Base-by-base conservation (phyloP, 1,284 basidiomycete species). In the Cryptococcus depauperatus region DNA sequence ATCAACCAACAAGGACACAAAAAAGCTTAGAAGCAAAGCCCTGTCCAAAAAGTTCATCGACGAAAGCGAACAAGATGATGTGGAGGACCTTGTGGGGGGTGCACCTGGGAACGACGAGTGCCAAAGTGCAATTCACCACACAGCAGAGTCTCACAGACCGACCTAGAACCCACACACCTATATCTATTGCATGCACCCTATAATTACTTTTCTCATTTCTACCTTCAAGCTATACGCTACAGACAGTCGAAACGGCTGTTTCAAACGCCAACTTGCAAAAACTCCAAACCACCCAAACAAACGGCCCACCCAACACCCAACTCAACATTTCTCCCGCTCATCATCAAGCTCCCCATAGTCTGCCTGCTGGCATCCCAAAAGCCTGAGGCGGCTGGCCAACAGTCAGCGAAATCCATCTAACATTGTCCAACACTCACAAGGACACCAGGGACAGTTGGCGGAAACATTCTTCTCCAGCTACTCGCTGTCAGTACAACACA, bases 401-500 rank as follows among this genome's bases (percentile, higher is more conserved):
- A 14, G 32, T 33, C 32, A 33, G 32, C 32, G n/a, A 18, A 33
- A 18, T 18, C n/a, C n/a, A n/a, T 8, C 28, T n/a, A 30, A n/a
- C 32, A 33, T 33, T 18, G 19, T n/a, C n/a, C 13, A 14, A 13
- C 13, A 33, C 32, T 33, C 32, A 37, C 35, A 37, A 18, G 35
- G 13, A 11, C n/a, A 8, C 35, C 35, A n/a, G 21, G 21, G 13
- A 22, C 23, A n/a, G 38, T 27, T n/a, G 46, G 46, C n/a, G 46
- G 46, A 14, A 47, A 47, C 46, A 43, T 47, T 11, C 39, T n/a
- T 30, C 40, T 42, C 8, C 29, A 47, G 28, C 46, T 47, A 32
- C 13, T 5, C 13, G 3, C 11, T 19, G 19, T 43, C 30, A 44
- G 25, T 19, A 13, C 19, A 38, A 1, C 10, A 7, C 6, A 14